phyloP scores from a whole-genome alignment of 306 rosid species.

The Fragaria ananassa region DNA sequence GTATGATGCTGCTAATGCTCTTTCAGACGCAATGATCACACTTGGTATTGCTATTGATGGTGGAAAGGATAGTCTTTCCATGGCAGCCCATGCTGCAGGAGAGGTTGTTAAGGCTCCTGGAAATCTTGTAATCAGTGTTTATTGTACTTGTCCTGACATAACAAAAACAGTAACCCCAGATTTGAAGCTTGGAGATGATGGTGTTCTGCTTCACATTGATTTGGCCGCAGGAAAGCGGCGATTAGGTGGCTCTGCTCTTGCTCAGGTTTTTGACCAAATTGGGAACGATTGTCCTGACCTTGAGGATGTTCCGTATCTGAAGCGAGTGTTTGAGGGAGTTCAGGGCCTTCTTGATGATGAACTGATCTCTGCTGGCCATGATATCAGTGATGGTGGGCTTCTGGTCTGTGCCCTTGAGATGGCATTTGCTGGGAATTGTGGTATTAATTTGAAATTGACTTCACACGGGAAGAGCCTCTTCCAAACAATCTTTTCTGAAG shows the following conservation, averaged over 20 bases:
- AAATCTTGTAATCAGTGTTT: slow-evolving; percentile 84
- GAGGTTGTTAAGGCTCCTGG: slow-evolving; percentile 97
- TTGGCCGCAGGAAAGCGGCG: slow-evolving; percentile 74
- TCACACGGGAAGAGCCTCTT: slow-evolving; percentile 60
- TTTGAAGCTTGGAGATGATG: slow-evolving; percentile 71
- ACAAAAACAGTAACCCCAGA: slow-evolving; percentile 89
- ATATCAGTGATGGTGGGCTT: slow-evolving; percentile 88
- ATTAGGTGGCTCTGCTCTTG: slow-evolving; percentile 86
- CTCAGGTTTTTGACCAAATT: slow-evolving; percentile 84
- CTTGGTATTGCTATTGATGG: slow-evolving; percentile 94
- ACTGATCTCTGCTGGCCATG: slow-evolving; percentile 87
- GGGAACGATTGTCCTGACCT: slow-evolving; percentile 78
- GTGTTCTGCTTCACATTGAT: slow-evolving; percentile 78
- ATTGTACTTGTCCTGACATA: slow-evolving; percentile 88
- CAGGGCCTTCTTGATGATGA: slow-evolving; percentile 67
- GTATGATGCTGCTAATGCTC: slow-evolving; percentile 79
- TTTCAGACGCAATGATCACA: slow-evolving; percentile 79
- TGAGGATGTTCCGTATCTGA: slow-evolving; percentile 74
- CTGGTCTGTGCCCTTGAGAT: slow-evolving; percentile 77
- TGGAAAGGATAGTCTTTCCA: slow-evolving; percentile 89
- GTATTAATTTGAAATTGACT: slow-evolving; percentile 51
- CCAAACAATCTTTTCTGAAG: slow-evolving; percentile 75
- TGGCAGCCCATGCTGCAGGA: slow-evolving; percentile 77
- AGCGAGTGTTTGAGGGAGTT: slow-evolving; percentile 71
- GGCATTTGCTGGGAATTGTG: slow-evolving; percentile 90